Evolutionary conservation across 352 stramenopile genomes (phyloP).

Genomic region (Globisporangium paroecandrum): DNA sequence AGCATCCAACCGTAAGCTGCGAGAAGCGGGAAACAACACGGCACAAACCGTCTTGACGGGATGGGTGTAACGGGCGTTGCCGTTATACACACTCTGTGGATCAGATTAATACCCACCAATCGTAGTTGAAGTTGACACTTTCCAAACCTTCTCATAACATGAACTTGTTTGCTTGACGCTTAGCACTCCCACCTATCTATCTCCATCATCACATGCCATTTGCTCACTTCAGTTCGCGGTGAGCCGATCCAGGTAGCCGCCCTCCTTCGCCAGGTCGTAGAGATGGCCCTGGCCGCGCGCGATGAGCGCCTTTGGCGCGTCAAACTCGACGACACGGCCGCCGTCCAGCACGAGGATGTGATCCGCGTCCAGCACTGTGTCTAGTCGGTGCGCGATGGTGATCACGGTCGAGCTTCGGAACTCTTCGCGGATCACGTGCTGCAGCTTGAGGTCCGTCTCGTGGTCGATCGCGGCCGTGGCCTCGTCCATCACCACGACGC

Average conservation of each 20-base stretch:
- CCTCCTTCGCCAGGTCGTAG: slow-evolving; percentile 37
- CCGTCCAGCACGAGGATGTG: slow-evolving; percentile 95
- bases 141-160: slow-evolving; percentile 22
- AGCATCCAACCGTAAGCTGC: no score
- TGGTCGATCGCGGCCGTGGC: slow-evolving; percentile 79
- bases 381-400: slow-evolving; percentile 95
- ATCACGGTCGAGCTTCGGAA: slow-evolving; percentile 94
- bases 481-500: slow-evolving; percentile 86
- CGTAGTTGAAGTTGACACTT: slow-evolving; percentile 9
- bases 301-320: slow-evolving; percentile 66
- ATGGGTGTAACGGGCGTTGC: no score
- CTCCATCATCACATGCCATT: not conserved
- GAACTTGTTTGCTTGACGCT: not conserved
- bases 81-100: no score
- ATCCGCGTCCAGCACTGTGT: slow-evolving; percentile 97
- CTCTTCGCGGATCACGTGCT: slow-evolving; percentile 76
- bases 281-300: slow-evolving; percentile 30
- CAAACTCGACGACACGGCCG: slow-evolving; percentile 87
- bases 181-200: not conserved
- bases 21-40: no score
- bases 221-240: not conserved
- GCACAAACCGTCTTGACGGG: no score
- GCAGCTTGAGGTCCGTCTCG: slow-evolving; percentile 67
- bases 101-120: not conserved
- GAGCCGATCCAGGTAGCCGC: slow-evolving; percentile 38